Evolutionary conservation across 1,139 yeast genomes (phyloP).

Genomic region (Saccharomyces hybrid): DNA sequence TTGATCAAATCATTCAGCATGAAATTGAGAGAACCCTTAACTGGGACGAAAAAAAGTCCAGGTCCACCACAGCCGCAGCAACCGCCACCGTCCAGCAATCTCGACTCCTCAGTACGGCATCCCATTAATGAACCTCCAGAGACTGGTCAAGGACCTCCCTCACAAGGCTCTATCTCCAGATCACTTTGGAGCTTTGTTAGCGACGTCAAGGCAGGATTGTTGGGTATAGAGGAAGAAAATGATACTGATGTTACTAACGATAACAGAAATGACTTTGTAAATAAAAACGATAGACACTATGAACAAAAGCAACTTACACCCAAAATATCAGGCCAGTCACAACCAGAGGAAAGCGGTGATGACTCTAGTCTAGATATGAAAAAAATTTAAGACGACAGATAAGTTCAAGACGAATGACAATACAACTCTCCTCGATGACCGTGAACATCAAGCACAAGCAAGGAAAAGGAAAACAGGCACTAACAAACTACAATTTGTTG

Average conservation of each 20-base stretch:
- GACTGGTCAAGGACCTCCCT: constrained; percentile 30
- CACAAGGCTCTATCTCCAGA: constrained; percentile 23
- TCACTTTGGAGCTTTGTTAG: constrained; percentile 37
- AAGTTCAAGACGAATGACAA: constrained; percentile 3
- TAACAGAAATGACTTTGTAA: neutral
- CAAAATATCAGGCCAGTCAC: neutral
- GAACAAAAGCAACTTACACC: neutral
- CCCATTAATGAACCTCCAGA: constrained; percentile 15
- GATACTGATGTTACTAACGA: constrained; percentile 3
- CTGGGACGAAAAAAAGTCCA: constrained; percentile 28
- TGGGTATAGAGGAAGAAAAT: constrained; percentile 33
- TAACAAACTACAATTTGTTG: constrained; percentile 13
- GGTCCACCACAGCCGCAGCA: constrained; percentile 9
- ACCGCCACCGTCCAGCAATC: constrained; percentile 6
- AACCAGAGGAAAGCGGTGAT: constrained; percentile 2
- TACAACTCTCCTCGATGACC: neutral
- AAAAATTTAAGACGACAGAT: constrained; percentile 14
- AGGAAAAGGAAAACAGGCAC: constrained; percentile 1
- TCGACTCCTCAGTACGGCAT: neutral
- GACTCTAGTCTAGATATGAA: constrained; percentile 7
- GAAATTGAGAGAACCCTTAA: constrained; percentile 52
- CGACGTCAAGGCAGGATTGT: constrained; percentile 35
- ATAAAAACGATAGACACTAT: neutral
- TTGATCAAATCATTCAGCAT: constrained; percentile 58
- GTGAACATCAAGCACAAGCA: neutral